Conservation (phyloP, 208 protist species). For the Sergeia podlipaevii region DNA sequence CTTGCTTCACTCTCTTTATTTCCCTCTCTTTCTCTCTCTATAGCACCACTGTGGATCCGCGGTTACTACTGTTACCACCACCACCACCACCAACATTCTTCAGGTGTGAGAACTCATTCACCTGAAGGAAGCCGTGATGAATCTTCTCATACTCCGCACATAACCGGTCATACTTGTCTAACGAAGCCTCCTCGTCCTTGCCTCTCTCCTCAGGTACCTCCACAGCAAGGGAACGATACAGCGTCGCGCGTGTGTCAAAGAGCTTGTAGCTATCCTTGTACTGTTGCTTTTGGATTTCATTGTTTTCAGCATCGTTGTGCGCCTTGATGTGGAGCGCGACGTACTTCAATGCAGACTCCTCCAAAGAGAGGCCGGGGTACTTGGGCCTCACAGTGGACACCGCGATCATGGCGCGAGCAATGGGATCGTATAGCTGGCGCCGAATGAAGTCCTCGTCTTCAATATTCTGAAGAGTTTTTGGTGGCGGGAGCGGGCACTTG, state of each 20-base stretch:
- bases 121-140: slow-evolving; percentile 7
- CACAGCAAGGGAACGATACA: slow-evolving; percentile 42
- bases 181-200: neutral
- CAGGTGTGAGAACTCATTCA: slow-evolving; percentile 8
- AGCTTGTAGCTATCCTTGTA: slow-evolving; percentile 60
- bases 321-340: slow-evolving; percentile 89
- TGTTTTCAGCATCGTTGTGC: slow-evolving; percentile 61
- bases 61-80: neutral
- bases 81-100: slow-evolving; percentile 6
- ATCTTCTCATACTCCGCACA: slow-evolving; percentile 37
- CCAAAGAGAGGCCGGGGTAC: slow-evolving; percentile 76
- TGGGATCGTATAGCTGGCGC: slow-evolving; percentile 79
- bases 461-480: slow-evolving; percentile 10
- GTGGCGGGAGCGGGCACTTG: slow-evolving; percentile 59
- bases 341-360: slow-evolving; percentile 88
- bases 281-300: slow-evolving; percentile 49
- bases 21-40: no score
- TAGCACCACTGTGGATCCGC: no score
- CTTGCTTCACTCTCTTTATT: no score
- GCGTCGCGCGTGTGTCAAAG: slow-evolving; percentile 51
- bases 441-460: slow-evolving; percentile 76
- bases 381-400: slow-evolving; percentile 60
- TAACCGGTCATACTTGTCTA: slow-evolving; percentile 22
- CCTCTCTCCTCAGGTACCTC: neutral
- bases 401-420: slow-evolving; percentile 76